A percentile compares a stretch with the other conserved stretches of the same genome.
Conservation (phyloP, 805 yeast species). For the Candida odintsovae region DNA sequence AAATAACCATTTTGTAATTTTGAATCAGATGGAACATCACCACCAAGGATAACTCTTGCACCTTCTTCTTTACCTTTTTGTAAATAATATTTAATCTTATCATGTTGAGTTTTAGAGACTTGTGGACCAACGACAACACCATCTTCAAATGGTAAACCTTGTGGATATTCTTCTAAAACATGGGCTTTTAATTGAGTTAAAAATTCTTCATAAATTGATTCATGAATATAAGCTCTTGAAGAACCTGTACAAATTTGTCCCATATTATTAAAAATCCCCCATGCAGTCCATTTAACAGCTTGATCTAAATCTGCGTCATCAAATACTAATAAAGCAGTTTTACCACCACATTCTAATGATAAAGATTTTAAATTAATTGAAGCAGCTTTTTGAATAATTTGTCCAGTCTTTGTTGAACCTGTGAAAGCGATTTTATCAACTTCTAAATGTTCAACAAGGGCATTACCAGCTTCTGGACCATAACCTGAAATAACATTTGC, state of each 20-base stretch:
- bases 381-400: constrained; percentile 36
- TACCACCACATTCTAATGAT: constrained; percentile 49
- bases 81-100: constrained; percentile 39
- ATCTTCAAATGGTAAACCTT: constrained; percentile 40
- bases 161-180: constrained; percentile 31
- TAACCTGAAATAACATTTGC: constrained; percentile 40
- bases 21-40: constrained; percentile 28
- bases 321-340: constrained; percentile 42
- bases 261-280: constrained; percentile 53
- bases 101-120: constrained; percentile 45
- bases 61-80: constrained; percentile 47
- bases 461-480: constrained; percentile 41
- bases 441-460: constrained; percentile 37
- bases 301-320: constrained; percentile 42
- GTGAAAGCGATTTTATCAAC: constrained; percentile 51
- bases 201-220: constrained; percentile 46
- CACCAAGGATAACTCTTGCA: constrained; percentile 43
- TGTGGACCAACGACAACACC: constrained; percentile 47
- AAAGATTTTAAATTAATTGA: constrained; percentile 40
- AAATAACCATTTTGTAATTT: constrained; percentile 29
- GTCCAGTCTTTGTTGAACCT: constrained; percentile 47
- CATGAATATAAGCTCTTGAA: constrained; percentile 53
- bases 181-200: constrained; percentile 32
- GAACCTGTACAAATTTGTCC: constrained; percentile 66
- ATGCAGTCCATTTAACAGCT: constrained; percentile 46